Base-by-base conservation (phyloP, 2,329 filamentous ascomycete genomes). In the Helminthosporium solani region DNA sequence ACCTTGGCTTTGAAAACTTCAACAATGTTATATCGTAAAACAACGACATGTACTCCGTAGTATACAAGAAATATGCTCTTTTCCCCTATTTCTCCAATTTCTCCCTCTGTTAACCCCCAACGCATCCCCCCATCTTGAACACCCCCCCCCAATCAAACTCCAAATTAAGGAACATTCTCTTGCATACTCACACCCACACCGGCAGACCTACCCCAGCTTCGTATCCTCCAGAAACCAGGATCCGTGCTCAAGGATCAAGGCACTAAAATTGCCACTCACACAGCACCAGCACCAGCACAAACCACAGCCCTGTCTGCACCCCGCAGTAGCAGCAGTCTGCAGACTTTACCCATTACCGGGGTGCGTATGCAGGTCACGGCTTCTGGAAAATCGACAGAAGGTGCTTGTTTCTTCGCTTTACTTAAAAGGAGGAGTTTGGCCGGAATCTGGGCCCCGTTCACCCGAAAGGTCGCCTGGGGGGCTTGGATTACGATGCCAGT, bases 341-440 rank as follows among this genome's bases (percentile, higher is more conserved):
- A 33, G 23, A 25, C 23, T 31, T 31, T 31, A 31, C 28, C 28
- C 28, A 31, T 31, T 12, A 7, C 9, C 28, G 28, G 28, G 28
- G 28, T 31, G 28, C 28, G 28, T 6, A 31, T 41, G 40, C 45
- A 34, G 28, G 38, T 8, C 11, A 7, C 7, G 34, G 21, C 25
- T 38, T 44, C 42, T 49, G 34, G 42, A 49, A 46, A 39, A 35
- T 42, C 35, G 19, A 36, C 4, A 42, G 47, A 49, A 46, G 42
- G 42, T 36, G 11, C 7, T 12, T 25, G 5, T 25, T 5, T 25
- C 6, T 25, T 25, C 23, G 23, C 23, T 25, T 25, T 9, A 25
- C 9, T 25, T 25, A 19, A n/a, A n/a, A 11, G 7, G 8, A 19
- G 14, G 12, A 9, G 19, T 19, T 25, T 39, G 36, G 36, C 31